Evolutionary conservation across 164 flowering plant species (phyloP).

Genomic region (Malania oleifera): DNA sequence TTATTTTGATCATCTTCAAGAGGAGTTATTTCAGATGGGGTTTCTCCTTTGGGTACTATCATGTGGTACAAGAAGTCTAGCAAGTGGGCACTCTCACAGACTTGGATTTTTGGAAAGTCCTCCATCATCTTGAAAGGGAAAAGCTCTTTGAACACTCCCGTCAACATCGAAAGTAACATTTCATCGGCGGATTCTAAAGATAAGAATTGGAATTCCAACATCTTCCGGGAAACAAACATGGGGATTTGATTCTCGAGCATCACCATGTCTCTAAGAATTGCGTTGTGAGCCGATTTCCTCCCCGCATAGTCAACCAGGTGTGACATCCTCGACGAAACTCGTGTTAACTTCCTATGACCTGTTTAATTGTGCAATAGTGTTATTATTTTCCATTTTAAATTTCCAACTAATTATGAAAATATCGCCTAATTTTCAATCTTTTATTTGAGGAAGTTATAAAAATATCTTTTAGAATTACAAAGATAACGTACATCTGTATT

Average conservation of each 20-base stretch:
- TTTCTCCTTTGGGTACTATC: not conserved
- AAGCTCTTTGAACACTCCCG: not conserved
- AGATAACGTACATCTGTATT: no score
- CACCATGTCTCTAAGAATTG: not conserved
- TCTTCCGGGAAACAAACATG: not conserved
- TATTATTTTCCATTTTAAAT: no score
- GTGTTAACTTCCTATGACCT: no score
- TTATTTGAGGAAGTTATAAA: no score
- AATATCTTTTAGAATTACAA: no score
- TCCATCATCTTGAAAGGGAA: not conserved
- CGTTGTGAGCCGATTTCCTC: not conserved
- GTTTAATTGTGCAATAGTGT: no score
- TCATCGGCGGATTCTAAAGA: not conserved
- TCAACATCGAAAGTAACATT: not conserved
- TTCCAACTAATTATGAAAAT: no score
- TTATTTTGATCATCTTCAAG: not conserved
- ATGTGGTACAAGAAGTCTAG: not conserved
- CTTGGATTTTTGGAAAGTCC: not conserved
- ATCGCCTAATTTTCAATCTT: no score
- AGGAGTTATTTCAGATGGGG: no score
- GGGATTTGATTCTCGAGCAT: constrained; percentile 2
- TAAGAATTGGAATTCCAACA: not conserved
- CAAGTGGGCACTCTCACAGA: not conserved
- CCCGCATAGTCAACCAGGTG: not conserved
- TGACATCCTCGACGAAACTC: not conserved